These are phyloP conservation scores for Diaporthe sp. DNA, from an alignment of 2,329 filamentous ascomycete species.

Conservation along the genomic window DNA sequence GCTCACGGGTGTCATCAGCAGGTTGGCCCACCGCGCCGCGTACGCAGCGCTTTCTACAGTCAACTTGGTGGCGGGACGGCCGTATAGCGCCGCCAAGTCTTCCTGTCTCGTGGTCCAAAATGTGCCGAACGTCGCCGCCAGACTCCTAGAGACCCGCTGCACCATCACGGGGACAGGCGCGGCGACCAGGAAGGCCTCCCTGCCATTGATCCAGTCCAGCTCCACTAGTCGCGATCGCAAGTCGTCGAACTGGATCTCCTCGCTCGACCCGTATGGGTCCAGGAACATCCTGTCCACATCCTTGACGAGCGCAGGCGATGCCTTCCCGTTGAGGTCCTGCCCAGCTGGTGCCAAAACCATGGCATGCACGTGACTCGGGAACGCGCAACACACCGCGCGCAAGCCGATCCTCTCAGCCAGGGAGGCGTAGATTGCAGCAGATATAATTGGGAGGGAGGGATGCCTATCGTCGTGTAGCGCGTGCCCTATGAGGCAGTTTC, in stretches of 20 bases:
- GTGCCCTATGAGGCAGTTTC: slow-evolving; percentile 90
- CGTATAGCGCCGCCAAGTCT: slow-evolving; percentile 53
- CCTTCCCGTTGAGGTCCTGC: slow-evolving; percentile 69
- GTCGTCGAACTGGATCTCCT: slow-evolving; percentile 72
- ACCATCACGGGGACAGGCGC: slow-evolving; percentile 77
- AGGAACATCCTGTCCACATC: slow-evolving; percentile 77
- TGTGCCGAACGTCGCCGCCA: slow-evolving; percentile 77
- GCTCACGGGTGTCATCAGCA: slow-evolving; percentile 65
- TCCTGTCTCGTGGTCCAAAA: slow-evolving; percentile 46
- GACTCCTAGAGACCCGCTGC: slow-evolving; percentile 83
- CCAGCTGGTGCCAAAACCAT: slow-evolving; percentile 75
- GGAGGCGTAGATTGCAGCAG: slow-evolving; percentile 86
- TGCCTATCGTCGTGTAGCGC: slow-evolving; percentile 80
- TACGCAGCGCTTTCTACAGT: slow-evolving; percentile 72
- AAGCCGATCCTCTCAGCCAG: slow-evolving; percentile 81
- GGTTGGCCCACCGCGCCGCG: slow-evolving; percentile 78
- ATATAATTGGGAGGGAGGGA: slow-evolving; percentile 87
- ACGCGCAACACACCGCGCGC: slow-evolving; percentile 81
- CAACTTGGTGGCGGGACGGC: slow-evolving; percentile 67
- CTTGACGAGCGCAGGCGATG: slow-evolving; percentile 54
- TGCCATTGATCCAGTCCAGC: slow-evolving; percentile 57
- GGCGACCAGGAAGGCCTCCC: slow-evolving; percentile 70
- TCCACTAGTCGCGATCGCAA: slow-evolving; percentile 71
- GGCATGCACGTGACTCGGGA: slow-evolving; percentile 87
- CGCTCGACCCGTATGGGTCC: slow-evolving; percentile 80